These are phyloP conservation scores for Neckera pumila DNA, from an alignment of 225 moss, liverwort and hornwort species.

Conservation along the genomic window DNA sequence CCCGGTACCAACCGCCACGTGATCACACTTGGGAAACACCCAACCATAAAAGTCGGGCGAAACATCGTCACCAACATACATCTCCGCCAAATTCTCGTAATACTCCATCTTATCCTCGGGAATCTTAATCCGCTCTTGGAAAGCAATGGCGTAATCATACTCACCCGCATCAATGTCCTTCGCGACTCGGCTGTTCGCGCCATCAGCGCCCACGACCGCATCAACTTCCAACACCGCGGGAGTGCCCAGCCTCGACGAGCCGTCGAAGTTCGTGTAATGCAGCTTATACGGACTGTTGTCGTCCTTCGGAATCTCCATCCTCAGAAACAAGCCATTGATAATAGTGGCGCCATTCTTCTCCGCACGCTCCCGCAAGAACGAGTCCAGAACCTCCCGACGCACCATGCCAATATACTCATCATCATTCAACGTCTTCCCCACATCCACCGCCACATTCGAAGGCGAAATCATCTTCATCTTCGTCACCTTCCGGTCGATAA, in stretches of 20 bases:
- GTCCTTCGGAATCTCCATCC: conserved; percentile 84
- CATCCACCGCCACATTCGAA: conserved; percentile 85
- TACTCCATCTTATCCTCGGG: conserved; percentile 94
- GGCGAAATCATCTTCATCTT: conserved; percentile 99
- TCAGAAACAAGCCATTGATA: conserved; percentile 79
- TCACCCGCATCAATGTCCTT: conserved; percentile 94
- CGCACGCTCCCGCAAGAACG: conserved; percentile 77
- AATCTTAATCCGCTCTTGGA: conserved; percentile 87
- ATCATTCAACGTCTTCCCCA: conserved; percentile 86
- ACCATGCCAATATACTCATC: conserved; percentile 98
- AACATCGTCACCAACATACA: conserved; percentile 78
- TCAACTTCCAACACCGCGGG: conserved; percentile 76
- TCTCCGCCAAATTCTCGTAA: conserved; percentile 95
- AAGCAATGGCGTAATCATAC: conserved; percentile 96
- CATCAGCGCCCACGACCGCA: conserved; percentile 88
- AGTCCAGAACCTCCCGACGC: conserved; percentile 68
- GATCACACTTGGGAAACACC: conserved; percentile 96
- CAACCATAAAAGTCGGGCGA: conserved; percentile 93
- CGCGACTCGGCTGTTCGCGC: conserved; percentile 87
- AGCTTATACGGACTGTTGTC: conserved; percentile 62
- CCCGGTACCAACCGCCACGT: conserved; percentile 82
- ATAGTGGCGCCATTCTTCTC: conserved; percentile 49
- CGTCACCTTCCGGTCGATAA: conserved; percentile 94
- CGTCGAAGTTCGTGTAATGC: conserved; percentile 73
- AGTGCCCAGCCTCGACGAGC: conserved; percentile 41